Conservation (phyloP, 2,329 filamentous ascomycete genomes). For the Plectosphaerella plurivora region DNA sequence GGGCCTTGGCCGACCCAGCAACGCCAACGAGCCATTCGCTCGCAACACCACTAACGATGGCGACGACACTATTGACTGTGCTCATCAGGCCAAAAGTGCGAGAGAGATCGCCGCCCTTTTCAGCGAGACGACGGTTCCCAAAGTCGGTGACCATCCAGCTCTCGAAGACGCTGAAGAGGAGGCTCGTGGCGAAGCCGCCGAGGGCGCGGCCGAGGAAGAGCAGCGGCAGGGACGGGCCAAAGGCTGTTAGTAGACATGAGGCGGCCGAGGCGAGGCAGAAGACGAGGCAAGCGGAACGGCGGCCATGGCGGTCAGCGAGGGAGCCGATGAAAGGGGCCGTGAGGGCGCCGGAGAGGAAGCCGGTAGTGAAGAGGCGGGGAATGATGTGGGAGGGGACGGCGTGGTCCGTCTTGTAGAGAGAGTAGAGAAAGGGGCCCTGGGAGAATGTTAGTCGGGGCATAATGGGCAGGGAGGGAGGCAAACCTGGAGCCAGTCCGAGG, state of each 20-base stretch:
- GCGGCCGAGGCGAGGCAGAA: constrained; percentile 51
- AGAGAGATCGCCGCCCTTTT: constrained; percentile 36
- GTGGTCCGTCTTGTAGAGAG: constrained; percentile 28
- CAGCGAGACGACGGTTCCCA: constrained; percentile 34
- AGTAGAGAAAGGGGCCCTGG: constrained; percentile 29
- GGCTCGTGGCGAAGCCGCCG: constrained; percentile 49
- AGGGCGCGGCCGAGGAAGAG: constrained; percentile 49
- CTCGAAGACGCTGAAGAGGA: constrained; percentile 56
- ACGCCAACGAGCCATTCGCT: constrained; percentile 44
- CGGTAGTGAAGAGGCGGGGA: constrained; percentile 34
- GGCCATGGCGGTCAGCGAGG: constrained; percentile 44
- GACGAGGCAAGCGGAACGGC: constrained; percentile 45
- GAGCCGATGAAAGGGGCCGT: constrained; percentile 41
- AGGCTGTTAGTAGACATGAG: constrained; percentile 38
- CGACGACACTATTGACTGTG: constrained; percentile 49
- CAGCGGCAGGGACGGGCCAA: constrained; percentile 23
- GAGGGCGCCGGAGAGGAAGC: constrained; percentile 39
- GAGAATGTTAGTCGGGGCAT: not conserved
- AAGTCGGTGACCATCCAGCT: constrained; percentile 58
- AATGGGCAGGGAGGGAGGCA: constrained; percentile 2
- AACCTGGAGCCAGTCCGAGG: constrained; percentile 48
- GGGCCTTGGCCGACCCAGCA: constrained; percentile 43
- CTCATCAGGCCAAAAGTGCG: constrained; percentile 47
- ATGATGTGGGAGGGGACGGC: constrained; percentile 21
- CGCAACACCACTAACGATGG: constrained; percentile 45